These are phyloP conservation scores for Fusarium sterilihyphosum DNA, from an alignment of 2,329 filamentous ascomycete species.

Conservation along the genomic window DNA sequence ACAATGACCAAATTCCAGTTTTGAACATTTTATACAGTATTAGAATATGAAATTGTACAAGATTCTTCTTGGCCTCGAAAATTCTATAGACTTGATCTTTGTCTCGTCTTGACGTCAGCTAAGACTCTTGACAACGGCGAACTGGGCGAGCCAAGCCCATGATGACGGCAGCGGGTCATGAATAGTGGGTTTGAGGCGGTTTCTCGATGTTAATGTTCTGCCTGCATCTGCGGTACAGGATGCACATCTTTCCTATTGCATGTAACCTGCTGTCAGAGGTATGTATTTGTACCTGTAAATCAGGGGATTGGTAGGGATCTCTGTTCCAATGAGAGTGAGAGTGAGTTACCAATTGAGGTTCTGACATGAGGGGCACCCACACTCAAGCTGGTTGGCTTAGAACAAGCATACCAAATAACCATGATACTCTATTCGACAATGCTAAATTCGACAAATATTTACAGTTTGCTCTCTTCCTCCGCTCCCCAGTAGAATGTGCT, in stretches of 20 bases:
- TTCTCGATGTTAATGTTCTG: neutral
- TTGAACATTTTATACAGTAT: slow-evolving; percentile 1
- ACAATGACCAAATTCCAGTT: slow-evolving; percentile 6
- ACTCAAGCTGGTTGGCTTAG: neutral
- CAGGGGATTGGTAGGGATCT: slow-evolving; percentile 8
- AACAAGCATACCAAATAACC: slow-evolving; percentile 23
- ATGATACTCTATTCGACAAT: neutral
- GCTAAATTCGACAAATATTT: neutral
- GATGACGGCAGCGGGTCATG: slow-evolving; percentile 37
- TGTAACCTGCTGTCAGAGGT: neutral
- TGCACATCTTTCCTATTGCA: neutral
- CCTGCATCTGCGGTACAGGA: neutral
- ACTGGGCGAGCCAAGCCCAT: slow-evolving; percentile 24
- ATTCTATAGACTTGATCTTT: neutral
- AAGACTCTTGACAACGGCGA: neutral
- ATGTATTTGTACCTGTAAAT: slow-evolving; percentile 25
- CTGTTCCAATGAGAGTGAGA: slow-evolving; percentile 11
- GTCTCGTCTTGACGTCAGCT: slow-evolving; percentile 29
- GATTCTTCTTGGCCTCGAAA: neutral
- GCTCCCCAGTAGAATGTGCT: slow-evolving; percentile 66
- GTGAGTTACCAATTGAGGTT: neutral
- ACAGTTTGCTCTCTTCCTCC: slow-evolving; percentile 32
- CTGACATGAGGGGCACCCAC: slow-evolving; percentile 2
- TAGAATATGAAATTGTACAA: neutral
- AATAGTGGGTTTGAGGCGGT: slow-evolving; percentile 20